Evolutionary conservation across 306 rosid species (phyloP).

Genomic region (Lagenaria siceraria): DNA sequence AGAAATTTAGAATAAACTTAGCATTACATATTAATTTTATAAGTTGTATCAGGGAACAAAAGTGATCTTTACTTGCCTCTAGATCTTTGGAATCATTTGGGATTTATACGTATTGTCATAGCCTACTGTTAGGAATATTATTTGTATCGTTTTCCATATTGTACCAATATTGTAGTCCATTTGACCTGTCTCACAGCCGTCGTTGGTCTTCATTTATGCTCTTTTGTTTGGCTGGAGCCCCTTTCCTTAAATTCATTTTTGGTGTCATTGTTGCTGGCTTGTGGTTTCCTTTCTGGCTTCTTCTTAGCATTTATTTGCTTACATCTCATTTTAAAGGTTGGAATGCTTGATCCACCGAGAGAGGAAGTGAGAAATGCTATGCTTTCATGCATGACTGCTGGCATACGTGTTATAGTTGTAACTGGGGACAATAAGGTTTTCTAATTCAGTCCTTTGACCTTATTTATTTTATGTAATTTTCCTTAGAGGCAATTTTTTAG

Average conservation of each 20-base stretch:
- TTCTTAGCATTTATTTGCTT: not conserved
- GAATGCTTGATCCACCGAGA: conserved; percentile 99
- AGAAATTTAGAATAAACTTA: not conserved
- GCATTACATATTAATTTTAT: conserved; percentile 43
- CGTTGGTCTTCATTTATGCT: not conserved
- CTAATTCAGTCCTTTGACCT: conserved; percentile 3
- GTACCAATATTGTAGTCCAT: not conserved
- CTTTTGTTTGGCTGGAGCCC: not conserved
- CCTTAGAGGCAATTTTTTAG: not conserved
- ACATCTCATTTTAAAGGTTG: conserved; percentile 42
- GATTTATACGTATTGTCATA: not conserved
- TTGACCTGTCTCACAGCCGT: not conserved
- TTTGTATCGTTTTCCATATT: not conserved
- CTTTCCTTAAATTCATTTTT: not conserved
- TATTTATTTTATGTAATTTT: conserved; percentile 11
- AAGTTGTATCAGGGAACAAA: conserved; percentile 82
- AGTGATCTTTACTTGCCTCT: conserved; percentile 9
- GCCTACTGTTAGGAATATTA: not conserved
- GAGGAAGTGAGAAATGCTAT: conserved; percentile 95
- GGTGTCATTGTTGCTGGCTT: not conserved
- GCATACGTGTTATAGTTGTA: conserved; percentile 97
- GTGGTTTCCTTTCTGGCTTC: not conserved
- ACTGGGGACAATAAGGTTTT: conserved; percentile 96
- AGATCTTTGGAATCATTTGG: not conserved
- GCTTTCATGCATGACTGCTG: conserved; percentile 93